Evolutionary conservation across 352 stramenopile genomes (phyloP).

Genomic region (Phytophthora megakarya): DNA sequence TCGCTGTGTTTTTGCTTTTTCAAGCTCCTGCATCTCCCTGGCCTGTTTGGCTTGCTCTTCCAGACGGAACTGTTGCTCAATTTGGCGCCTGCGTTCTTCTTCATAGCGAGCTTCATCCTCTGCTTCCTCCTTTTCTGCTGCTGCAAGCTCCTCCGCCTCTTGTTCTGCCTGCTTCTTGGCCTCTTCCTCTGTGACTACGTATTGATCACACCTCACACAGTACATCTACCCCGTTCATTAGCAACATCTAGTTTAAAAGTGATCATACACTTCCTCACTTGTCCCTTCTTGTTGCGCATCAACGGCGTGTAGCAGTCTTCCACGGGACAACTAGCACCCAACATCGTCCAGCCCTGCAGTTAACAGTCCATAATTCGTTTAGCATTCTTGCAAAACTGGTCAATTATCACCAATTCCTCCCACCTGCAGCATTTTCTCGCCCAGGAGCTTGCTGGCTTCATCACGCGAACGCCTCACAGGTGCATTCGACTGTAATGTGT

Average conservation of each 20-base stretch:
- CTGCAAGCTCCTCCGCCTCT: constrained; percentile 43
- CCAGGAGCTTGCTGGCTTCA: constrained; percentile 73
- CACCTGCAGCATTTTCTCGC: constrained; percentile 85
- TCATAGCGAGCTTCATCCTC: constrained; percentile 41
- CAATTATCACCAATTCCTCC: background rate
- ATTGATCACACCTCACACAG: constrained; percentile 79
- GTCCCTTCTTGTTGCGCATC: constrained; percentile 76
- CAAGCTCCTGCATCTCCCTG: constrained; percentile 48
- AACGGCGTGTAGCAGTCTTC: constrained; percentile 80
- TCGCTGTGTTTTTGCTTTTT: constrained; percentile 27
- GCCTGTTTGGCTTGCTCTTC: constrained; percentile 69
- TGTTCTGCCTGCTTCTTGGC: constrained; percentile 52
- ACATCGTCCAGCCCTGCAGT: constrained; percentile 76
- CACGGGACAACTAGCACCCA: constrained; percentile 66
- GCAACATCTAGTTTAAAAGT: background rate
- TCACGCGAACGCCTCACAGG: constrained; percentile 53
- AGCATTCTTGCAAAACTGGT: background rate
- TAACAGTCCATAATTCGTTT: constrained; percentile 4
- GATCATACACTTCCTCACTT: constrained; percentile 23
- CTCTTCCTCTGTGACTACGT: constrained; percentile 77
- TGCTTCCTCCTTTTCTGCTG: constrained; percentile 47
- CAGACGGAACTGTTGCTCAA: constrained; percentile 70
- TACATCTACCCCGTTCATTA: constrained; percentile 51
- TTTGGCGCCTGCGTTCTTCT: constrained; percentile 46
- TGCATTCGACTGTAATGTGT: background rate